phyloP scores from a whole-genome alignment of 441 rosid genomes.

The Populus hybrid region DNA sequence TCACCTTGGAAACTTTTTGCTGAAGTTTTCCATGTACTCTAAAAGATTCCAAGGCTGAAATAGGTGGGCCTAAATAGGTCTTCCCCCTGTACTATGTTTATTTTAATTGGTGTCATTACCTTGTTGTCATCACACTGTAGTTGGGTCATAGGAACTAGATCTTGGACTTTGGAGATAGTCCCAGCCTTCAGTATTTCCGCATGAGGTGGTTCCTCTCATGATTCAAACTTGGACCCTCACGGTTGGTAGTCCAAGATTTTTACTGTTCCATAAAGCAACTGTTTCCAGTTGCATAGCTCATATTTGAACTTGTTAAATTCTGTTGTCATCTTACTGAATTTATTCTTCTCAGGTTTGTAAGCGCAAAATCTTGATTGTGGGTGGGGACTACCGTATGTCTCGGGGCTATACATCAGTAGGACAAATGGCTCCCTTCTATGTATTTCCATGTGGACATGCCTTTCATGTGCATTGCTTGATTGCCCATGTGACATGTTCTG shows the following conservation, averaged over 20 bases:
- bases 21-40: neutral
- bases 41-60: neutral
- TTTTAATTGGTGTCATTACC: neutral
- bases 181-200: neutral
- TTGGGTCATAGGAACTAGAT: neutral
- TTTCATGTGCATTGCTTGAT: conserved; percentile 90
- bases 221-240: neutral
- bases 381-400: conserved; percentile 64
- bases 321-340: conserved; percentile 12
- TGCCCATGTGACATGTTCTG: conserved; percentile 87
- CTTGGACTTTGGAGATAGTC: neutral
- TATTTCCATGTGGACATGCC: conserved; percentile 95
- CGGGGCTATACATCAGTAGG: conserved; percentile 74
- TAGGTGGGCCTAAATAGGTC: neutral
- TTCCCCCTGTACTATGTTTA: neutral
- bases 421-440: conserved; percentile 89
- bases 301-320: neutral
- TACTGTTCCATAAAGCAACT: neutral
- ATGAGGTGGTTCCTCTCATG: neutral
- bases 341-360: conserved; percentile 65
- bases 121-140: neutral
- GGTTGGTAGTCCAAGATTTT: neutral
- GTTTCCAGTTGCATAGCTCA: neutral
- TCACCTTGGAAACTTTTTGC: neutral
- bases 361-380: conserved; percentile 71